Conservation (phyloP, 208 protist genomes). For the Trypanosomatidae sp. region DNA sequence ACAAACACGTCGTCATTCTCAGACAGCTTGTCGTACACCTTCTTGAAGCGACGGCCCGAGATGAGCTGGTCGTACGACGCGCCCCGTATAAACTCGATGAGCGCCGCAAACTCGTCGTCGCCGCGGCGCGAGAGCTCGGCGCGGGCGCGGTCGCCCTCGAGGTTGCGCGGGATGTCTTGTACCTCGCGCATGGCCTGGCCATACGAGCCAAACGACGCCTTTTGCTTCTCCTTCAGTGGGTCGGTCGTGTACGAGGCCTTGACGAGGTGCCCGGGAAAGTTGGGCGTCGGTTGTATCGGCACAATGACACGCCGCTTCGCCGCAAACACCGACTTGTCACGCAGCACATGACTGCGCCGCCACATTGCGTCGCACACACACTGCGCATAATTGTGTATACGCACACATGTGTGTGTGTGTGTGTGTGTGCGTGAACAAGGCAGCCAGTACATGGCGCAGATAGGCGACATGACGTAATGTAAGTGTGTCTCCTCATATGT, state of each 20-base stretch:
- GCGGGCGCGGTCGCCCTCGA: constrained; percentile 63
- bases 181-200: constrained; percentile 82
- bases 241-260: constrained; percentile 81
- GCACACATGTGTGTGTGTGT: neutral
- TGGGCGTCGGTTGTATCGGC: constrained; percentile 74
- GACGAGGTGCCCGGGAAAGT: constrained; percentile 72
- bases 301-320: constrained; percentile 84
- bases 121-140: constrained; percentile 37
- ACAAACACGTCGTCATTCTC: constrained; percentile 88
- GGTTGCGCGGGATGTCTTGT: constrained; percentile 67
- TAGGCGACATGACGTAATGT: neutral
- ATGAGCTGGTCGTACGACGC: constrained; percentile 83
- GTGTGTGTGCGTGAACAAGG: neutral
- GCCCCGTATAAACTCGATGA: constrained; percentile 84
- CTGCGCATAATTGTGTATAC: neutral
- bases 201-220: constrained; percentile 73
- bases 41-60: constrained; percentile 76
- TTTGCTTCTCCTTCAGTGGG: constrained; percentile 84
- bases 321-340: constrained; percentile 87
- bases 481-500: no score
- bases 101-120: constrained; percentile 71
- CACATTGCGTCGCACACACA: constrained; percentile 12
- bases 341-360: constrained; percentile 18
- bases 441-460: neutral
- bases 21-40: constrained; percentile 73